Evolutionary conservation across 2,329 filamentous ascomycete genomes (phyloP), one percentile per base, ranked within the genome.

Genomic region (Nemania bipapillata): DNA sequence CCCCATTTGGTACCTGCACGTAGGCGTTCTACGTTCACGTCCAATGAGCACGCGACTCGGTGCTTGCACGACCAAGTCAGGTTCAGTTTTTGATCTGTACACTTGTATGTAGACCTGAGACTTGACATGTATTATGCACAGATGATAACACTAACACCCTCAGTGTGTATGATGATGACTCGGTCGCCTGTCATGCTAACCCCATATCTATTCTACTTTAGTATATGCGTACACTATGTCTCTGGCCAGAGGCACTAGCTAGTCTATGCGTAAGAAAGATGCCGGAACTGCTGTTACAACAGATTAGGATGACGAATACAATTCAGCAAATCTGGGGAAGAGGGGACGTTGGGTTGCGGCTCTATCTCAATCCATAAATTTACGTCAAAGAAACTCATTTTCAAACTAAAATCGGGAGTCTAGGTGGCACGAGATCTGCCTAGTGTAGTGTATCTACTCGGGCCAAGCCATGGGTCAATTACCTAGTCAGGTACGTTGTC

Each of bases 271-370:
- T n/a, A 50, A 50, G 40, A 45, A 50, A 26, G 22, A 50, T 50
- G 8, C 47, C 24, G 42, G 35, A 65, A 37, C 35, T 17, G 47
- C n/a, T n/a, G n/a, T n/a, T 30, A 37, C 26, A 22, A 49, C 22
- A 22, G 11, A 63, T 9, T 9, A 11, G 2, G 47, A 57, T 63
- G 22, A 50, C 4, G 53, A 8, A 47, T 47, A 55, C 11, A 58
- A 24, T 20, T 20, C 24, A 24, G 37, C 28, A 55, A 62, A 66
- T 40, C 64, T 49, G 64, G 64, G 57, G 64, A 65, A 65, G 58
- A 66, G 57, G 50, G 57, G 64, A 57, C 49, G 57, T 52, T 52
- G 52, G 52, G 32, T 50, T 66, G 64, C 50, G 64, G 64, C 64
- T 66, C 64, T 62, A 56, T 40, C 24, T 53, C 42, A 28, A 56